Conservation (phyloP, 2,329 filamentous ascomycete genomes). For the Fusarium sp. region DNA sequence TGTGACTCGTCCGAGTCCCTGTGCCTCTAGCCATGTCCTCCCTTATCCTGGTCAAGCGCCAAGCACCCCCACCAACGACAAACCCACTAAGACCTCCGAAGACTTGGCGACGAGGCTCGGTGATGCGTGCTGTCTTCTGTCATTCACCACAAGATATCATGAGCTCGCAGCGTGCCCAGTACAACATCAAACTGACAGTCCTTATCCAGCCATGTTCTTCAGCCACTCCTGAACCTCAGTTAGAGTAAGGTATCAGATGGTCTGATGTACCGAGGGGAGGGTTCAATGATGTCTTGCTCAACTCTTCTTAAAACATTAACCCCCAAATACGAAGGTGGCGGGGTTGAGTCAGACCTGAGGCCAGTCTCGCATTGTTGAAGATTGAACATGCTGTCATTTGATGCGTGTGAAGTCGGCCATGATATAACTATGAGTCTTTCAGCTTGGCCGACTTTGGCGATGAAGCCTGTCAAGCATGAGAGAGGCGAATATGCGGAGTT, state of each 20-base stretch:
- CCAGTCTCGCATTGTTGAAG: constrained; percentile 5
- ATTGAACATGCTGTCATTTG: background rate
- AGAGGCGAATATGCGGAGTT: constrained; percentile 16
- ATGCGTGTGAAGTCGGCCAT: background rate
- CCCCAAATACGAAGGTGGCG: constrained; percentile 21
- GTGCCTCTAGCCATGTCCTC: constrained; percentile 25
- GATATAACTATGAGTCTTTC: background rate
- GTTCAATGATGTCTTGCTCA: constrained; percentile 14
- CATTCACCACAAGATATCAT: constrained; percentile 4
- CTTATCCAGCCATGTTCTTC: background rate
- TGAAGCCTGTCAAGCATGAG: constrained; percentile 1
- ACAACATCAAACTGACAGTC: background rate
- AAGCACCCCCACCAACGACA: constrained; percentile 40
- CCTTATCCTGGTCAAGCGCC: constrained; percentile 34
- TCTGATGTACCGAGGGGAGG: background rate
- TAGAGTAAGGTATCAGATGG: background rate
- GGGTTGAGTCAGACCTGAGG: constrained; percentile 20
- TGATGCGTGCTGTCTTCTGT: constrained; percentile 28
- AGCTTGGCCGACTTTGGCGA: constrained; percentile 1
- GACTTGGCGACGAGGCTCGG: constrained; percentile 34
- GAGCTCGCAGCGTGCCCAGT: constrained; percentile 3
- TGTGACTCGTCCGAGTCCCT: constrained; percentile 38
- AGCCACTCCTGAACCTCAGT: background rate
- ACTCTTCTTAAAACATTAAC: constrained; percentile 10
- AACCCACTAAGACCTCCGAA: constrained; percentile 41